Base-by-base conservation (phyloP, 192 early-diverging fungal species). In the Umbelopsis sp. region DNA sequence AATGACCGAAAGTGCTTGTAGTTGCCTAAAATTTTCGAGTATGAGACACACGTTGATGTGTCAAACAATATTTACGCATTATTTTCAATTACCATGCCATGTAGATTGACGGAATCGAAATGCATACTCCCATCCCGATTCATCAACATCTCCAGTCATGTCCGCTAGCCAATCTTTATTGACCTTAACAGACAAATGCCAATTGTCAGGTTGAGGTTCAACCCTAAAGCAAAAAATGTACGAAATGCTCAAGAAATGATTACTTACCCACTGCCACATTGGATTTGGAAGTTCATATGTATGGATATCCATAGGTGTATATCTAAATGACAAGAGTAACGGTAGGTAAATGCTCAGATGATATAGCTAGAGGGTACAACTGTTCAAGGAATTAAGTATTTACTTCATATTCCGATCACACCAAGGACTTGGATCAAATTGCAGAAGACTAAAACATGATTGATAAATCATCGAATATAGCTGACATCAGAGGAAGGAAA, bases 131-230 rank as follows among this genome's bases (percentile, higher is more conserved):
- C 86, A 88, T 12, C 86, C 84, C 26, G 69, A 72, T 74, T 88
- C 84, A 51, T 88, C 86, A 6, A 88, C 84, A 71, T 88, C 84
- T 1, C 81, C 81, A n/a, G 86, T 83, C 86, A 88, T 86, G 41
- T 88, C 86, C 22, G 84, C 81, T 34, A 88, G 65, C 86, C 86
- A 88, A 8, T 80, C 77, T 70, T 84, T 84, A 74, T 80, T 76
- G 5, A 73, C 52, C 81, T 83, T 34, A 9, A 69, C 7, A 10
- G 11, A 41, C 3, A 38, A 41, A 41, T 3, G 38, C 12, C 38
- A 41, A 41, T 41, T 6, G 38, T 0, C 12, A 11, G 38, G 7
- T 41, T 41, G 38, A 11, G 8, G 7, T 1, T 5, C 38, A 11
- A 11, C 7, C 12, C 38, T 11, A 11, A 6, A 41, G 12, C 38